Evolutionary conservation across 129 eudicot genomes (phyloP), one percentile per base, ranked within the genome.

Genomic region (Calendula officinalis): DNA sequence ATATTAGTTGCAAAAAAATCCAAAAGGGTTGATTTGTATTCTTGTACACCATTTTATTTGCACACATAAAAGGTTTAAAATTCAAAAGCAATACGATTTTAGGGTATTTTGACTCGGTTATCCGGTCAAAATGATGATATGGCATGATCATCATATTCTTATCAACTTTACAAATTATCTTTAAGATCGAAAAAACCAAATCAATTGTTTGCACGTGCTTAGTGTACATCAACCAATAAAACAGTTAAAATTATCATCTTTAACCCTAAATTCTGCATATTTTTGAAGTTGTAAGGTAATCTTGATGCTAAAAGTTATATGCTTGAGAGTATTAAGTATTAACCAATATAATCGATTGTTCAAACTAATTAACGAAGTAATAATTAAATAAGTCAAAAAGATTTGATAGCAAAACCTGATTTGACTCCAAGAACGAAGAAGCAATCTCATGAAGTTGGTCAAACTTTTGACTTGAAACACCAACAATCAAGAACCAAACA

Each of bases 331-430:
- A 12, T 44, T 46, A 43, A 15, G 47, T 11, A 12, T 44, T 46
- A 43, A 56, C 6, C 64, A 68, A 55, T 48, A 36, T 69, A 57
- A 57, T 45, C 58, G 57, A 43, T 57, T 44, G 35, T 34, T 33
- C 41, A 30, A 32, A 50, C 60, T 35, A 36, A 35, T 56, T 4
- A 50, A 1, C 11, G 35, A 22, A 2, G 30, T 22, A 22, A 22
- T 22, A 22, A 22, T 22, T 60, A 45, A 43, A 66, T 43, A 52
- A 58, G 51, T 47, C 42, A 43, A 69, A 41, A 69, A 27, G 47
- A 61, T 17, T 9, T 8, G 33, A 16, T 30, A 60, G n/a, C n/a
- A 50, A 65, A 48, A 83, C 94, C 91, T 84, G 82, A 73, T 83
- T 74, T 13, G 53, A 55, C 64, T 75, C 66, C 34, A 65, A 69